Evolutionary conservation across 176 grass and related monocot genomes (phyloP).

Genomic region (Rhynchospora tenuis): DNA sequence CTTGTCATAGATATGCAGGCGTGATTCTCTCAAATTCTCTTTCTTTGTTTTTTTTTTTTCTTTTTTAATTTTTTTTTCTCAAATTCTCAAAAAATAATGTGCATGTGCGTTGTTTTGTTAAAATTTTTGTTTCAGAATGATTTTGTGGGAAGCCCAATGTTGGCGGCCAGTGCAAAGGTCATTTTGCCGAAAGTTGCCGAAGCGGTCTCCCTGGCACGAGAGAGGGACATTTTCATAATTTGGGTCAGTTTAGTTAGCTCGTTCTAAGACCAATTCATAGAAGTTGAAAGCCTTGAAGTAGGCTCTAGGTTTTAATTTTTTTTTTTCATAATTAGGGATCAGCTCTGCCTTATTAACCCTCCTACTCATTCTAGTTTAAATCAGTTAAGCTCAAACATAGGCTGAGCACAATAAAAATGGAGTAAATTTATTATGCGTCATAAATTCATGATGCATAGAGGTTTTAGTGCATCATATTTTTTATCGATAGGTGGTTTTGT

Average conservation of each 20-base stretch:
- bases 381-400: neutral
- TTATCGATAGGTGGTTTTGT: too few relatives aligned
- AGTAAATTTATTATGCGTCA: too few relatives aligned
- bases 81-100: too few relatives aligned
- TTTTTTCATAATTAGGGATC: neutral
- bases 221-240: conserved; percentile 60
- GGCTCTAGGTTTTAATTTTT: neutral
- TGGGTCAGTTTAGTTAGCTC: conserved; percentile 38
- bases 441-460: too few relatives aligned
- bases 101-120: neutral
- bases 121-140: conserved; percentile 41
- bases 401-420: neutral
- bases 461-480: too few relatives aligned
- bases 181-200: conserved; percentile 36
- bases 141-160: conserved; percentile 41
- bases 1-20: conserved; percentile 84
- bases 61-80: neutral
- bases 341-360: neutral
- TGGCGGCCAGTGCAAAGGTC: conserved; percentile 42
- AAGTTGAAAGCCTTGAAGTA: neutral
- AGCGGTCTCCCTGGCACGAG: conserved; percentile 39
- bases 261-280: neutral
- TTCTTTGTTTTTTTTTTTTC: neutral
- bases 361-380: neutral
- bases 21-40: neutral